Percentiles rank a stretch among this genome's conserved stretches.
phyloP scores from a whole-genome alignment of 2,329 filamentous ascomycete genomes.

The Penicillium sp. region DNA sequence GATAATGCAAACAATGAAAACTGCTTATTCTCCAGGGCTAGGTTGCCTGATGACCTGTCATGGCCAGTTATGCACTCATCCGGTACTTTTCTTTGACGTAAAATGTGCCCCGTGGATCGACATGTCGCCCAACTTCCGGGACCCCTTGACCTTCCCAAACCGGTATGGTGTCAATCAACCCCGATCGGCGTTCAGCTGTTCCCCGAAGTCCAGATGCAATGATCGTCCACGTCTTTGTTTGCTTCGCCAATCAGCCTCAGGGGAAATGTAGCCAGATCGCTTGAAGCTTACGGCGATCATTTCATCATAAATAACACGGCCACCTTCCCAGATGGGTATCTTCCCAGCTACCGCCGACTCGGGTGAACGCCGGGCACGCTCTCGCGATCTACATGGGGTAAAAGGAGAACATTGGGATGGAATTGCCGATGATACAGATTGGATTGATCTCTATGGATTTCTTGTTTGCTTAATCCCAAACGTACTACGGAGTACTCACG shows the following conservation, averaged over 20 bases:
- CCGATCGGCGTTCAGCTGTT: slow-evolving; percentile 6
- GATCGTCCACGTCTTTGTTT: slow-evolving; percentile 4
- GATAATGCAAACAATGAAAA: no score
- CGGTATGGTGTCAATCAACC: not conserved
- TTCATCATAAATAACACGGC: not conserved
- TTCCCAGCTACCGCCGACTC: not conserved
- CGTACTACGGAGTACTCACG: no score
- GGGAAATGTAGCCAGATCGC: not conserved
- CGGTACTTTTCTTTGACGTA: not conserved
- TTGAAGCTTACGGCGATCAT: not conserved
- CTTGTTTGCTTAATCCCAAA: no score
- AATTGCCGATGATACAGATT: no score
- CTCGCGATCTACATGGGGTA: not conserved
- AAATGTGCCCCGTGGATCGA: slow-evolving; percentile 2
- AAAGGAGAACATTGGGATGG: no score
- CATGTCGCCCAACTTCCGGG: not conserved
- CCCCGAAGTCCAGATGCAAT: slow-evolving; percentile 3
- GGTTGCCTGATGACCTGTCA: not conserved
- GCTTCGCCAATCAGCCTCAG: not conserved
- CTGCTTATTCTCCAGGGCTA: no score
- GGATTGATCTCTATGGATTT: no score
- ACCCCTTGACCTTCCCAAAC: slow-evolving; percentile 7
- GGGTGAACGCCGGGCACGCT: slow-evolving; percentile 4
- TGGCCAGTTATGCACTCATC: not conserved
- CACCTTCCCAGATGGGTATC: not conserved